A percentile compares a stretch with the other conserved stretches of the same genome.
Conservation (phyloP, 306 rosid genomes). For the Pyrus communis region DNA sequence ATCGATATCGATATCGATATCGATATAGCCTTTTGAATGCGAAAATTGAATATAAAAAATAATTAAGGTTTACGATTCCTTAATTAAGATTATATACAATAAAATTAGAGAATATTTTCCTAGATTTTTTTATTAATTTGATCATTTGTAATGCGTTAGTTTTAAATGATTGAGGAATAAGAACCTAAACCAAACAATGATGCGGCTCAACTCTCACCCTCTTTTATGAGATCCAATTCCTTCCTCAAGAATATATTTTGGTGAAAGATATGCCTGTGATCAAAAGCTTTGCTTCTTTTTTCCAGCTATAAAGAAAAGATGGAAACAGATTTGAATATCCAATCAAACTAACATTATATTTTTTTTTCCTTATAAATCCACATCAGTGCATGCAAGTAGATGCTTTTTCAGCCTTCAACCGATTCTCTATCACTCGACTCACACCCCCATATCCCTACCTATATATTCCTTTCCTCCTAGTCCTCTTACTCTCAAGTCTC, state of each 20-base stretch:
- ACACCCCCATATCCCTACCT: not conserved
- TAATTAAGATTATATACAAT: not conserved
- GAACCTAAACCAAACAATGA: constrained; percentile 27
- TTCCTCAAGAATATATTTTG: constrained; percentile 19
- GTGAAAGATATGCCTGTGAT: constrained; percentile 14
- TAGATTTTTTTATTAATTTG: constrained; percentile 2
- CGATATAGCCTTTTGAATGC: not conserved
- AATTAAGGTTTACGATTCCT: not conserved
- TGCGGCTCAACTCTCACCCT: not conserved
- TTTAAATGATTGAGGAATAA: constrained; percentile 43
- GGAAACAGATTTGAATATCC: constrained; percentile 40
- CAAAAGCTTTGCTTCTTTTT: constrained; percentile 43
- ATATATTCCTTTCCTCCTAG: not conserved
- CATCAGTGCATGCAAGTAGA: not conserved
- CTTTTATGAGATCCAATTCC: constrained; percentile 28
- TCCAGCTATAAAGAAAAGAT: constrained; percentile 22
- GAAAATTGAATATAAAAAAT: not conserved
- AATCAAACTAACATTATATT: not conserved
- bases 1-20: not conserved
- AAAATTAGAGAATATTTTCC: not conserved
- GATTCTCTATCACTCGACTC: not conserved
- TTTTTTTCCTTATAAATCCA: not conserved
- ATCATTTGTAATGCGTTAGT: constrained; percentile 5
- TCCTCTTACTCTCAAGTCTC: not conserved
- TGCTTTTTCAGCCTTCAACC: not conserved